Conservation (phyloP, 768 basidiomycete genomes). For the Xerocomellus chrysenteron region DNA sequence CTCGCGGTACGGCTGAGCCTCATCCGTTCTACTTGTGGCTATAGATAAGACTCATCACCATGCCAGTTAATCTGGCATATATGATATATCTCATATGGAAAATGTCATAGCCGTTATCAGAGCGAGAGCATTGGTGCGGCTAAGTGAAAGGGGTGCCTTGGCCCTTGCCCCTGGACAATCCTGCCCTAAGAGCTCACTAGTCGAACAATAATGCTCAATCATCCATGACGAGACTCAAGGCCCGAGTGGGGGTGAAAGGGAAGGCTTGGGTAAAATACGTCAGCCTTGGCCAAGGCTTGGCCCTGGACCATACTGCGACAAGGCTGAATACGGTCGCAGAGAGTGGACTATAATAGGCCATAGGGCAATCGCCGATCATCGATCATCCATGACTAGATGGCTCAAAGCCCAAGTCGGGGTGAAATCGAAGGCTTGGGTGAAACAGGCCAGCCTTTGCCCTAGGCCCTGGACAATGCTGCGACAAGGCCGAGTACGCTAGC, state of each 20-base stretch:
- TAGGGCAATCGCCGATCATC: background rate
- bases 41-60: slow-evolving; percentile 1
- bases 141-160: too few species aligned
- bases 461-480: background rate
- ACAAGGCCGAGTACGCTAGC: too few species aligned
- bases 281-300: background rate
- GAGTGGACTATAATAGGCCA: background rate
- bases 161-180: too few species aligned
- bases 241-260: background rate
- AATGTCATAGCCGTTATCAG: background rate
- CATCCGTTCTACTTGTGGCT: background rate
- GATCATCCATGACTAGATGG: background rate
- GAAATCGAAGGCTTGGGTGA: background rate
- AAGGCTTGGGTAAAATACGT: background rate
- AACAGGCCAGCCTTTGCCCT: background rate
- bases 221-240: background rate
- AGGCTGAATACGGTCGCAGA: background rate
- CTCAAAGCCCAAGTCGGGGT: background rate
- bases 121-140: background rate
- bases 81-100: background rate
- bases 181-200: background rate
- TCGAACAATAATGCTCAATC: background rate
- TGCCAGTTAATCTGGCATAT: slow-evolving; percentile 1
- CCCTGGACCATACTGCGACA: too few species aligned
- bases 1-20: background rate